phyloP scores from a whole-genome alignment of 2,329 filamentous ascomycete genomes.

The Trichoderma sp. region DNA sequence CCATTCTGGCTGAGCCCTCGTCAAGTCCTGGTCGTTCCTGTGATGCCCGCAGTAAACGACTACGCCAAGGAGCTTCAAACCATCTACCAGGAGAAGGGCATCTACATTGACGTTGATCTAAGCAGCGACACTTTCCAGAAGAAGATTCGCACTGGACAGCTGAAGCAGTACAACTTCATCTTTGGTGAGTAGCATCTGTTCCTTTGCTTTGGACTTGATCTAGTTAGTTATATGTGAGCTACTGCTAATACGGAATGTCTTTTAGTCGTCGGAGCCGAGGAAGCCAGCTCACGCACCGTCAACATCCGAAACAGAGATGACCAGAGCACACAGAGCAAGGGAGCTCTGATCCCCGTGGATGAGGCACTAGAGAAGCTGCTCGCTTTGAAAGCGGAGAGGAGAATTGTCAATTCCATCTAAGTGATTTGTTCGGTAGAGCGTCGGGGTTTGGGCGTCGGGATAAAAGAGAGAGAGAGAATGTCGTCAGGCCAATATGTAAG shows the following conservation, averaged over 20 bases:
- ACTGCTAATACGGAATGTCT: slow-evolving; percentile 1
- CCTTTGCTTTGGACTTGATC: neutral
- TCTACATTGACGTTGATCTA: slow-evolving; percentile 65
- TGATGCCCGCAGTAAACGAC: slow-evolving; percentile 77
- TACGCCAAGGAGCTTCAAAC: slow-evolving; percentile 76
- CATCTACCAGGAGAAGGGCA: slow-evolving; percentile 67
- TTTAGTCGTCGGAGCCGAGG: slow-evolving; percentile 65
- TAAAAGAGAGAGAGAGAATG: neutral
- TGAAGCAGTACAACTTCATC: slow-evolving; percentile 83
- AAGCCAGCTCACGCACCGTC: slow-evolving; percentile 62
- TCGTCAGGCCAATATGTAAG: slow-evolving; percentile 10
- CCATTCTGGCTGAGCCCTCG: slow-evolving; percentile 87
- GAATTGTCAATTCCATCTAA: slow-evolving; percentile 44
- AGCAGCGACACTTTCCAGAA: slow-evolving; percentile 82
- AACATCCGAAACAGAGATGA: slow-evolving; percentile 68
- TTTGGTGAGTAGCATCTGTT: slow-evolving; percentile 58
- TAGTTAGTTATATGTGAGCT: slow-evolving; percentile 27
- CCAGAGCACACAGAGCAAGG: slow-evolving; percentile 63
- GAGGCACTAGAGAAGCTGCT: slow-evolving; percentile 61
- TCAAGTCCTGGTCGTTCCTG: slow-evolving; percentile 64
- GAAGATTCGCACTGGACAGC: slow-evolving; percentile 82
- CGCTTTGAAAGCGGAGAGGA: slow-evolving; percentile 54
- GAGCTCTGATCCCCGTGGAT: slow-evolving; percentile 60
- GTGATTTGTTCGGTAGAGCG: neutral
- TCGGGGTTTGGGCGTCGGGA: slow-evolving; percentile 5